Evolutionary conservation across 768 basidiomycete genomes (phyloP).

Genomic region (Leccinum truebloodii): DNA sequence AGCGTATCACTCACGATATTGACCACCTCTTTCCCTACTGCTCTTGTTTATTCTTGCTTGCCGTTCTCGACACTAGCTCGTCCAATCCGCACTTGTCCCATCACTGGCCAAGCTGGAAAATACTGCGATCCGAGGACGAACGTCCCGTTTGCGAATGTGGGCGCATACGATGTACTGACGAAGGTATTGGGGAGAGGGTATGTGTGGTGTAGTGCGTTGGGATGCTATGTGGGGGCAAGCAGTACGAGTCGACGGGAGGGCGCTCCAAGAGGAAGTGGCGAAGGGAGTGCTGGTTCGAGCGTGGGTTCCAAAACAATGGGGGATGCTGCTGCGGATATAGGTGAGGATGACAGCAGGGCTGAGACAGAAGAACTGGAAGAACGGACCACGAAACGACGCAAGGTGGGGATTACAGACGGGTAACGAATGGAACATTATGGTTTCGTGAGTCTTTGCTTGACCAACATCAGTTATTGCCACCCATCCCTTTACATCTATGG

Average conservation of each 20-base stretch:
- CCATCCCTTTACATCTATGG: background rate
- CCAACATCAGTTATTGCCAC: background rate
- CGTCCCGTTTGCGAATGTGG: conserved; percentile 73
- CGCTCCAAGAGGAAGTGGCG: background rate
- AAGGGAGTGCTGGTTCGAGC: background rate
- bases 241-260: background rate
- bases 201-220: conserved; percentile 55
- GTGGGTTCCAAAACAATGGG: background rate
- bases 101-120: conserved; percentile 75
- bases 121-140: conserved; percentile 82
- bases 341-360: background rate
- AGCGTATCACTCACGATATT: background rate
- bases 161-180: conserved; percentile 66
- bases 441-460: background rate
- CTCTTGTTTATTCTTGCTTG: background rate
- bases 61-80: conserved; percentile 41
- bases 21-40: background rate
- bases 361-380: conserved; percentile 11
- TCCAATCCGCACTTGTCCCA: conserved; percentile 63
- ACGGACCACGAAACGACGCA: conserved; percentile 18
- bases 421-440: conserved; percentile 1
- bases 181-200: conserved; percentile 65
- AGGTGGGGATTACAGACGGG: conserved; percentile 5
- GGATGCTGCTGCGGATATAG: background rate
- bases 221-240: conserved; percentile 40